Conservation (phyloP, 2,329 filamentous ascomycete genomes). For the Cercospora citrullina region DNA sequence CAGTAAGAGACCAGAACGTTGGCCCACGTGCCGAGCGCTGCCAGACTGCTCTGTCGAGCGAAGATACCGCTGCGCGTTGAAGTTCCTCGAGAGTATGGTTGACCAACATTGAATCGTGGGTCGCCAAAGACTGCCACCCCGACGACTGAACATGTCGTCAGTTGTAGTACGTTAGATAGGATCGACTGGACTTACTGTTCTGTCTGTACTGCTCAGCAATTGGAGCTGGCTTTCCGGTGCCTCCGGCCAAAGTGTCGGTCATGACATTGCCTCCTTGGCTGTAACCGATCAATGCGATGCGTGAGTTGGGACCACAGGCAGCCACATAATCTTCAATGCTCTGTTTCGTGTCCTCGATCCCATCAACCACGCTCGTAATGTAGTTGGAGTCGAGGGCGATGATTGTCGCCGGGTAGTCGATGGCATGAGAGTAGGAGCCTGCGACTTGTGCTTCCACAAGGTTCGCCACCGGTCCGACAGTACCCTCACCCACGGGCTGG, state of each 20-base stretch:
- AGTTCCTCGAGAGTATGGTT: conserved; percentile 38
- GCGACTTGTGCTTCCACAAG: conserved; percentile 36
- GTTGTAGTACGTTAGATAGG: neutral
- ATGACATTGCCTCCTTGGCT: conserved; percentile 36
- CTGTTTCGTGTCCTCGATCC: conserved; percentile 36
- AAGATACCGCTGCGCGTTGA: conserved; percentile 36
- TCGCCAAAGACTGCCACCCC: conserved; percentile 43
- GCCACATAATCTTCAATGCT: conserved; percentile 37
- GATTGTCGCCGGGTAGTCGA: conserved; percentile 32
- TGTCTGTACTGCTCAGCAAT: conserved; percentile 33
- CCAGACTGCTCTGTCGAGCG: conserved; percentile 21
- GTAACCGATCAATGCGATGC: conserved; percentile 43
- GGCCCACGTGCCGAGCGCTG: conserved; percentile 25
- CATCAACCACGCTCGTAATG: conserved; percentile 33
- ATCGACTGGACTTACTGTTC: conserved; percentile 24
- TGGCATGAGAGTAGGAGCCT: conserved; percentile 39
- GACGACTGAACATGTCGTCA: conserved; percentile 27
- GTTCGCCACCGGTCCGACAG: conserved; percentile 37
- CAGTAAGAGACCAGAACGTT: conserved; percentile 29
- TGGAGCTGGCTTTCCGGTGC: conserved; percentile 32
- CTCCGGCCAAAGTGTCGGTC: conserved; percentile 22
- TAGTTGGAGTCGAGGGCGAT: conserved; percentile 27
- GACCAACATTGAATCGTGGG: conserved; percentile 36
- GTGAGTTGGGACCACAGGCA: conserved; percentile 29
- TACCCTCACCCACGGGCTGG: conserved; percentile 35